Conservation (phyloP, 345 rosid species). For the Rubroshorea leprosula region DNA sequence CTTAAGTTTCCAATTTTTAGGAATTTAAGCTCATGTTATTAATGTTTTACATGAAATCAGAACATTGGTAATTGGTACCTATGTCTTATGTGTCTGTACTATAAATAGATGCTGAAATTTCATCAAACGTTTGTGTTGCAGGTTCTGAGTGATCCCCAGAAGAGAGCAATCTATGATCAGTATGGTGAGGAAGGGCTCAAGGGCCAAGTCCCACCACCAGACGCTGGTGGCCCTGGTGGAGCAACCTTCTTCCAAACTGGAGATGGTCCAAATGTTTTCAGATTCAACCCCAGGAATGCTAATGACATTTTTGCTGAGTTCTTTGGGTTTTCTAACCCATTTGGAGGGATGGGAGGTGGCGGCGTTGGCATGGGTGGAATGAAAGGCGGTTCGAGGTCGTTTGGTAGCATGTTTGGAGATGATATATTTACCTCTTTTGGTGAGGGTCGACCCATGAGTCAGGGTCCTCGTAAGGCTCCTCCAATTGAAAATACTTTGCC, state of each 20-base stretch:
- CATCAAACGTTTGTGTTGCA: constrained; percentile 11
- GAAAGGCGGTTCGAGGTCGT: constrained; percentile 33
- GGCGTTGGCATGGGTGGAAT: constrained; percentile 27
- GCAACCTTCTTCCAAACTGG: constrained; percentile 62
- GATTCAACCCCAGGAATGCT: constrained; percentile 58
- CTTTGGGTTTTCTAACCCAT: constrained; percentile 49
- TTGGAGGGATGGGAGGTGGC: constrained; percentile 39
- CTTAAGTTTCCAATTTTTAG: neutral
- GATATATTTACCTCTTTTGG: constrained; percentile 46
- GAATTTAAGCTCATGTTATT: too few species aligned
- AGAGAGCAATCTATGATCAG: constrained; percentile 65
- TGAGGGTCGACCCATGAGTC: constrained; percentile 35
- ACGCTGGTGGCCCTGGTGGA: constrained; percentile 31
- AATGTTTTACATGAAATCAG: too few species aligned
- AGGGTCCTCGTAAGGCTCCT: constrained; percentile 42
- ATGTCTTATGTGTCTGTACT: too few species aligned
- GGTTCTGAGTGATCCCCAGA: constrained; percentile 76
- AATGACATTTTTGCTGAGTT: constrained; percentile 63
- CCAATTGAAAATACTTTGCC: constrained; percentile 47
- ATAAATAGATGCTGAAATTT: neutral
- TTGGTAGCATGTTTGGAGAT: constrained; percentile 52
- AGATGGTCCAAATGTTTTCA: constrained; percentile 46
- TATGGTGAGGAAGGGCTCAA: constrained; percentile 65
- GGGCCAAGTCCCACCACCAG: constrained; percentile 61
- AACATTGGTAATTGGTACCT: too few species aligned